Conservation (phyloP, 371 early-diverging fungal genomes). For the Syncephalastrum monosporum region DNA sequence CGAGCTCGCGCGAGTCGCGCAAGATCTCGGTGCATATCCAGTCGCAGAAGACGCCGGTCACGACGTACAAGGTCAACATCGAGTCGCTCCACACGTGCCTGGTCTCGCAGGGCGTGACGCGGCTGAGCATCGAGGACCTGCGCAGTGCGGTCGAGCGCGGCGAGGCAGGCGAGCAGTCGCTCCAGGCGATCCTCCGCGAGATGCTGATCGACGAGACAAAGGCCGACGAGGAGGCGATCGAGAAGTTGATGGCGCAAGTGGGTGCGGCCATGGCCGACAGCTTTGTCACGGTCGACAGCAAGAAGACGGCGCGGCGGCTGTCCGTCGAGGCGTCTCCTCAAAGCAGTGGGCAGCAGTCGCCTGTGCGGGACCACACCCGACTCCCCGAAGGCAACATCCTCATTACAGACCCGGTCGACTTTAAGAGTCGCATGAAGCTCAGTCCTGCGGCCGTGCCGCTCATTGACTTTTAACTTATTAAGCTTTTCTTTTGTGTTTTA, state of each 20-base stretch:
- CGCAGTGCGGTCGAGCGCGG: constrained; percentile 45
- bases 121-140: constrained; percentile 39
- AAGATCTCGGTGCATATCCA: constrained; percentile 73
- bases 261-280: constrained; percentile 45
- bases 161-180: constrained; percentile 38
- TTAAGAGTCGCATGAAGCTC: constrained; percentile 57
- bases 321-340: constrained; percentile 19
- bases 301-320: constrained; percentile 44
- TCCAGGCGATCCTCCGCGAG: constrained; percentile 38
- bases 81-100: constrained; percentile 41
- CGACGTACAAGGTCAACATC: constrained; percentile 43
- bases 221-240: constrained; percentile 44
- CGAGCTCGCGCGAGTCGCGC: constrained; percentile 50
- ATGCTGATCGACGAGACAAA: constrained; percentile 46
- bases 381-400: constrained; percentile 41
- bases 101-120: constrained; percentile 28
- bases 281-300: constrained; percentile 43
- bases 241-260: constrained; percentile 39
- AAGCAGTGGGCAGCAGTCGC: constrained; percentile 19
- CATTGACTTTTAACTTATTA: constrained; percentile 17
- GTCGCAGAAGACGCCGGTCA: constrained; percentile 49
- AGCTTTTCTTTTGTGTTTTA: constrained; percentile 4
- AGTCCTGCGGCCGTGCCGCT: constrained; percentile 51
- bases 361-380: constrained; percentile 17
- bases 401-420: constrained; percentile 48